Conservation (phyloP, 495 filamentous ascomycete species). For the Penicillium lagena region DNA sequence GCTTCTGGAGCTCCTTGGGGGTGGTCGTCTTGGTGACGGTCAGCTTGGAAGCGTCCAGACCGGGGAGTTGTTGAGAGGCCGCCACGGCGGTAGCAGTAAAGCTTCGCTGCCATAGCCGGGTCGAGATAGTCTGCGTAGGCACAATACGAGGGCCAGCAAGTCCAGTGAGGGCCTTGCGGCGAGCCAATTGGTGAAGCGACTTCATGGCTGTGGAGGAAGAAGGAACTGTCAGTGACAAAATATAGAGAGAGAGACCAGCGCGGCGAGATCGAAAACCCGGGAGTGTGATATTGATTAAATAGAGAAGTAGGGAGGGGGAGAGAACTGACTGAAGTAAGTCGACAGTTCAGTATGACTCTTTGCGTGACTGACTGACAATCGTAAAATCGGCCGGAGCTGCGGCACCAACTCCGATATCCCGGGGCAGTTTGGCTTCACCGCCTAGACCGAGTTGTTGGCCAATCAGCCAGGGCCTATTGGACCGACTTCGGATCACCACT, state of each 20-base stretch:
- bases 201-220: slow-evolving; percentile 24
- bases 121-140: slow-evolving; percentile 18
- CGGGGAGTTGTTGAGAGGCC: slow-evolving; percentile 46
- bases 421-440: slow-evolving; percentile 11
- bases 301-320: too few relatives aligned
- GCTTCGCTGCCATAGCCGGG: slow-evolving; percentile 32
- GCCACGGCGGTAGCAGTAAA: slow-evolving; percentile 59
- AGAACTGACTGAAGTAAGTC: too few relatives aligned
- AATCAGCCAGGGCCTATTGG: slow-evolving; percentile 6
- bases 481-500: slow-evolving; percentile 15
- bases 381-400: slow-evolving; percentile 13
- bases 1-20: slow-evolving; percentile 65
- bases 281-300: too few relatives aligned
- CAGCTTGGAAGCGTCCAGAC: slow-evolving; percentile 72
- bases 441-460: slow-evolving; percentile 3
- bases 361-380: too few relatives aligned
- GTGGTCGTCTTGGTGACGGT: slow-evolving; percentile 64
- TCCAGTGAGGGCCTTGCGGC: slow-evolving; percentile 25
- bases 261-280: not conserved
- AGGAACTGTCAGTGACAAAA: not conserved
- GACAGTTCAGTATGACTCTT: too few relatives aligned
- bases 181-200: slow-evolving; percentile 33
- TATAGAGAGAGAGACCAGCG: too few relatives aligned
- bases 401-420: slow-evolving; percentile 23
- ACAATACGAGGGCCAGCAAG: slow-evolving; percentile 20